Evolutionary conservation across 1,139 yeast species (phyloP), one percentile per base, ranked within the genome.

Genomic region (Keqinozyma sinolaborantium): DNA sequence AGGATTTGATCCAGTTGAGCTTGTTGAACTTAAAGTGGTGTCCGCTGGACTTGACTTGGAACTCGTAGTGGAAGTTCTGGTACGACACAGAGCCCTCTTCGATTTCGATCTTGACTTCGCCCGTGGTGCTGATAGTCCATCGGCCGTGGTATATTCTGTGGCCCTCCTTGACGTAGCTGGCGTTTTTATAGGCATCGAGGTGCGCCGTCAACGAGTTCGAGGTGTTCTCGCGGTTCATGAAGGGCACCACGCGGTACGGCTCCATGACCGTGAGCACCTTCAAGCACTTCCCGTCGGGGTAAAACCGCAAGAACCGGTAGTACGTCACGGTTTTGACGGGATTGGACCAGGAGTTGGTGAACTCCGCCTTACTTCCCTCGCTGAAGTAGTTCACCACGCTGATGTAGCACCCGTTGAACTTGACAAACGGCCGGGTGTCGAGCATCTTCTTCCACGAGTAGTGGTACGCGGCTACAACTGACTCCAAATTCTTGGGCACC

Each of bases 291-390:
- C 97, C 97, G 48, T 85, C 84, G 0, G 82, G 81, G 49, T 73
- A 85, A 50, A 92, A 88, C 35, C 97, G 64, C 24, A 83, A 56
- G 53, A 87, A 92, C 38, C 98, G 65, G 54, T 86, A 92, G 51
- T 90, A 92, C 0, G 96, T 86, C 30, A 90, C 84, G 52, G 88
- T 77, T 46, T 85, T 77, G 13, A 85, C 75, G 0, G 97, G 96
- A 38, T 78, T 77, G 26, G 71, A 58, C 83, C 94, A 79, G n/a
- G 85, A 72, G 25, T 68, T 72, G 4, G 83, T 73, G 31, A 79
- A 73, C 45, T 77, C 85, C 6, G 71, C 73, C 32, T 77, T 70
- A 2, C 83, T 78, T 30, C 97, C 95, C 49, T 85, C 85, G 37
- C 95, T 73, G 44, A 84, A 73, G 55, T 87, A 90, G 41, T 85